Evolutionary conservation across 116 monocot genomes (phyloP).

Genomic region (Zostera marina): DNA sequence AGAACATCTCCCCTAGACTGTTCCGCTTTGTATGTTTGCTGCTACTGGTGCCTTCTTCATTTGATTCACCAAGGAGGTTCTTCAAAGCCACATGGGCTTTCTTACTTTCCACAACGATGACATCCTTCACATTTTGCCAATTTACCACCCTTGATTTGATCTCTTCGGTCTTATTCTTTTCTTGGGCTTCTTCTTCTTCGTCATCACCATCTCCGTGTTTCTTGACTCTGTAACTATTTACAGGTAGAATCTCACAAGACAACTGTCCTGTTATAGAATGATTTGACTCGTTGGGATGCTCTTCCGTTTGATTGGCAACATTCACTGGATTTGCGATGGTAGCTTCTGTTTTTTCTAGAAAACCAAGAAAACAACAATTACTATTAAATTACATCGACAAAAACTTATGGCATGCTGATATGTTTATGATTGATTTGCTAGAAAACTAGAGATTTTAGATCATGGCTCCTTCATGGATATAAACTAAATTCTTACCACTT

Average conservation of each 20-base stretch:
- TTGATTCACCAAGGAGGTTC: slow-evolving; percentile 21
- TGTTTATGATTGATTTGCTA: too few relatives aligned
- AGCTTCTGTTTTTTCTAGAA: not conserved
- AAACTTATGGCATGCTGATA: not conserved
- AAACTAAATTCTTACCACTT: not conserved
- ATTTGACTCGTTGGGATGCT: too few relatives aligned
- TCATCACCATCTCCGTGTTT: too few relatives aligned
- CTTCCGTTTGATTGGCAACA: not conserved
- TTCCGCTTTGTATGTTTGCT: not conserved
- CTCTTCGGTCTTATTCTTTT: not conserved
- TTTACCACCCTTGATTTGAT: not conserved
- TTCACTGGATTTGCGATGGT: not conserved
- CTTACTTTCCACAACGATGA: not conserved
- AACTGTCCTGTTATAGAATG: not conserved
- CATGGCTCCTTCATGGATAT: too few relatives aligned
- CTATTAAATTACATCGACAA: not conserved
- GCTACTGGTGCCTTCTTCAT: not conserved
- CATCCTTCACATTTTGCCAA: slow-evolving; percentile 3
- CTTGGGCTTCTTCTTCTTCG: not conserved
- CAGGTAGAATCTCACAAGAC: not conserved
- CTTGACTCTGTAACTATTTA: not conserved
- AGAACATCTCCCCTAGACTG: not conserved
- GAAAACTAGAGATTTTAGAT: not conserved
- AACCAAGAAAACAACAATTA: not conserved
- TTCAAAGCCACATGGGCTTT: slow-evolving; percentile 23